Conservation (phyloP, 345 rosid genomes). For the Aquilaria malaccensis region DNA sequence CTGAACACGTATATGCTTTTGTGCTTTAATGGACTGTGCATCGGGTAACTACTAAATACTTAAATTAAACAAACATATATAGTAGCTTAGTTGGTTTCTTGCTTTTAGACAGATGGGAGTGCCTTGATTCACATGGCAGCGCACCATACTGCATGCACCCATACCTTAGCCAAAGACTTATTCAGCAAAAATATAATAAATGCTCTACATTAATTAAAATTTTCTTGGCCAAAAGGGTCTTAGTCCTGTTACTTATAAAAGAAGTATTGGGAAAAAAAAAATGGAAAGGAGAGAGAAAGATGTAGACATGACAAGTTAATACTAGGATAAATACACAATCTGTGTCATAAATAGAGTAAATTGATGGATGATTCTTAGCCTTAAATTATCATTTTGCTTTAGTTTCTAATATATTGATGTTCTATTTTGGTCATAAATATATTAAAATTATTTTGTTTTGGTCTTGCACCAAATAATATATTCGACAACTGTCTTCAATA, state of each 20-base stretch:
- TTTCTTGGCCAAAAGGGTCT: neutral
- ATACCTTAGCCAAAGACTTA: neutral
- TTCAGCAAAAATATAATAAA: neutral
- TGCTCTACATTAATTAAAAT: neutral
- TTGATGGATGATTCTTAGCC: too few relatives aligned
- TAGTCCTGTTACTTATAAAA: neutral
- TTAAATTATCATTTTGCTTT: too few relatives aligned
- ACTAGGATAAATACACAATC: neutral
- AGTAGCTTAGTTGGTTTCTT: constrained; percentile 20
- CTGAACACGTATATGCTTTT: too few relatives aligned
- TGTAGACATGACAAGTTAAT: neutral
- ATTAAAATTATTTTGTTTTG: too few relatives aligned
- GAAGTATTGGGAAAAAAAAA: neutral
- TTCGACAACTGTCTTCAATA: too few relatives aligned
- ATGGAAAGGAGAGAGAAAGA: neutral
- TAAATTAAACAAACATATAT: constrained; percentile 9
- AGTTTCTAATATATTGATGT: too few relatives aligned
- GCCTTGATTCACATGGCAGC: constrained; percentile 21
- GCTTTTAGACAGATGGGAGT: constrained; percentile 25
- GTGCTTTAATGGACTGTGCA: neutral
- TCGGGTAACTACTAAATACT: constrained; percentile 11
- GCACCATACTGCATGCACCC: constrained; percentile 2
- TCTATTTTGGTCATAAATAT: too few relatives aligned
- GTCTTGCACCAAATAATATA: too few relatives aligned
- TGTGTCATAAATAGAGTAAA: too few relatives aligned